A percentile compares a stretch with the other conserved stretches of the same genome.
Evolutionary conservation across 306 rosid species (phyloP).

Genomic region (Castanea crenata): DNA sequence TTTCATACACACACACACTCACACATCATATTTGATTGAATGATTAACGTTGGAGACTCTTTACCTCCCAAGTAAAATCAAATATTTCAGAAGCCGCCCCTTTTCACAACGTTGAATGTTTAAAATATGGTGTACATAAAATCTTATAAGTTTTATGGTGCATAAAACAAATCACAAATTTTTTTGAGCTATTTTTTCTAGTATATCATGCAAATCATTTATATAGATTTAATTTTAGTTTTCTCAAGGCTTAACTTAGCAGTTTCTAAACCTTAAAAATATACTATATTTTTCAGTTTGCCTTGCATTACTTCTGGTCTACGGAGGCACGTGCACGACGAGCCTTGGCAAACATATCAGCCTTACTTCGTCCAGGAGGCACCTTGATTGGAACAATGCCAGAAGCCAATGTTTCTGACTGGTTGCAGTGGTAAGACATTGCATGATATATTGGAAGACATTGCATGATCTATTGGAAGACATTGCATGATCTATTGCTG

Average conservation of each 20-base stretch:
- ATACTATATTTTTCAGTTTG: conserved; percentile 40
- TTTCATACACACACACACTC: background rate
- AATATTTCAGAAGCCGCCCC: background rate
- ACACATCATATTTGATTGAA: background rate
- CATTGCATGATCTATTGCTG: too few species aligned
- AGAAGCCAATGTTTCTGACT: conserved; percentile 67
- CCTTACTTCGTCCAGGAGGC: conserved; percentile 98
- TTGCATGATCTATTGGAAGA: too few species aligned
- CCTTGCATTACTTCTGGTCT: conserved; percentile 83
- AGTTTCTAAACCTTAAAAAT: conserved; percentile 8
- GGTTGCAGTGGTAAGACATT: too few species aligned
- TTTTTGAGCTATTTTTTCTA: background rate
- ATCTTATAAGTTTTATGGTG: background rate
- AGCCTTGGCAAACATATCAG: conserved; percentile 89
- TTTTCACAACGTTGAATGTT: background rate
- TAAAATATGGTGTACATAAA: background rate
- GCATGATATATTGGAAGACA: too few species aligned
- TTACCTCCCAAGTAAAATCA: background rate
- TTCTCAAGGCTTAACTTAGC: background rate
- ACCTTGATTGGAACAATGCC: conserved; percentile 97
- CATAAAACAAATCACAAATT: background rate
- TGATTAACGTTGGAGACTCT: background rate
- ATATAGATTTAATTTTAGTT: background rate
- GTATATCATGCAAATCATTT: background rate
- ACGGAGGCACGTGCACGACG: conserved; percentile 94